These are phyloP conservation scores for Purpureocillium takamizusanense DNA, from an alignment of 2,329 filamentous ascomycete species.

Conservation along the genomic window DNA sequence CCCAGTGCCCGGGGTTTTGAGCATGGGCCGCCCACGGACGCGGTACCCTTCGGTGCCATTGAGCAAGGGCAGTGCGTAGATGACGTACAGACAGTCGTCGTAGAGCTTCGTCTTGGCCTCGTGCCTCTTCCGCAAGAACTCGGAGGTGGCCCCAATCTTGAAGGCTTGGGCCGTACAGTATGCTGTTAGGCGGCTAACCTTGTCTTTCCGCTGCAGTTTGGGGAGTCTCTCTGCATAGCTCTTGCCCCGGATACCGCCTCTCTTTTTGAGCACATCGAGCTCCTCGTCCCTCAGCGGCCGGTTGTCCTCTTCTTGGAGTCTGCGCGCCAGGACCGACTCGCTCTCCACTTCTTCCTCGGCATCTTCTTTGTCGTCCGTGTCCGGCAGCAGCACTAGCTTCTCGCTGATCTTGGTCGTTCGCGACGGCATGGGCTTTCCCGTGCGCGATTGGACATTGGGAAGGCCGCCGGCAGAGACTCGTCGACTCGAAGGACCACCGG, in stretches of 20 bases:
- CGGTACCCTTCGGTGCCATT: slow-evolving; percentile 81
- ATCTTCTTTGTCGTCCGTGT: slow-evolving; percentile 55
- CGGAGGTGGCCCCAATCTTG: slow-evolving; percentile 78
- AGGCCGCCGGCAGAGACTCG: slow-evolving; percentile 26
- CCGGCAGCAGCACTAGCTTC: slow-evolving; percentile 90
- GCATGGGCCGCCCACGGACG: slow-evolving; percentile 77
- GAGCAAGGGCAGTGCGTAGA: slow-evolving; percentile 85
- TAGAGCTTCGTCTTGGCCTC: slow-evolving; percentile 91
- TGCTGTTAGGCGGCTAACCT: slow-evolving; percentile 81
- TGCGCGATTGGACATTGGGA: slow-evolving; percentile 30
- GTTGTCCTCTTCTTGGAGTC: slow-evolving; percentile 48
- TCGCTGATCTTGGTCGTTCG: slow-evolving; percentile 91
- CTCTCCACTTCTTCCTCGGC: slow-evolving; percentile 50
- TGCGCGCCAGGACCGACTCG: slow-evolving; percentile 25
- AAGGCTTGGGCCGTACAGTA: slow-evolving; percentile 95
- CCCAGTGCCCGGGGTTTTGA: slow-evolving; percentile 82
- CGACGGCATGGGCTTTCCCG: slow-evolving; percentile 60
- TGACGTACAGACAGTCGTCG: slow-evolving; percentile 92
- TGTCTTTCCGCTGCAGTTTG: slow-evolving; percentile 78
- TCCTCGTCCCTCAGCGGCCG: slow-evolving; percentile 60
- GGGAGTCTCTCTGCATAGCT: slow-evolving; percentile 90
- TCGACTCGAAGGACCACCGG: slow-evolving; percentile 11
- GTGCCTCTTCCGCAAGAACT: slow-evolving; percentile 81
- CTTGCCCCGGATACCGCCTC: slow-evolving; percentile 61
- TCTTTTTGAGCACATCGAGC: slow-evolving; percentile 52